Evolutionary conservation across 164 flowering plant genomes (phyloP).

Genomic region (Houttuynia cordata): DNA sequence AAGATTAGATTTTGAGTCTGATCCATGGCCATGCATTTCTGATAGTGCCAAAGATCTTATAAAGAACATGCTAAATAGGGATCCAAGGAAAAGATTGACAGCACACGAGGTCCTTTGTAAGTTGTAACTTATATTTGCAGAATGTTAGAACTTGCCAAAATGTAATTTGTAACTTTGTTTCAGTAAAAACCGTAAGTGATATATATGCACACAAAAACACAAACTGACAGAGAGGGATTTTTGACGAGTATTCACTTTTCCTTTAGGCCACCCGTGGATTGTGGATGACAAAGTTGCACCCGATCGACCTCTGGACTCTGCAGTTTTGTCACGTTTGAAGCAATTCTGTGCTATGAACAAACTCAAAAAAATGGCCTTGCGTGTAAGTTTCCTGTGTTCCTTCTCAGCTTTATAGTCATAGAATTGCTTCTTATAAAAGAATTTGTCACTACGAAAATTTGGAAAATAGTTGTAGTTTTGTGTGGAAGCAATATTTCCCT

Average conservation of each 20-base stretch:
- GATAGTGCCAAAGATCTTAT: slow-evolving; percentile 80
- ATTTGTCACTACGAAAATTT: too few relatives aligned
- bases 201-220: too few relatives aligned
- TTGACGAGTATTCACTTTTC: slow-evolving; percentile 2
- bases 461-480: too few relatives aligned
- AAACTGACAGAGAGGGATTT: background rate
- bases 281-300: slow-evolving; percentile 78
- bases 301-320: slow-evolving; percentile 77
- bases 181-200: too few relatives aligned
- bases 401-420: too few relatives aligned
- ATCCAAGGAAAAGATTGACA: slow-evolving; percentile 53
- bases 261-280: slow-evolving; percentile 85
- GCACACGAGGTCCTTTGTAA: slow-evolving; percentile 85
- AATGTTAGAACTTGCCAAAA: background rate
- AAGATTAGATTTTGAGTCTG: slow-evolving; percentile 65
- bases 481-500: too few relatives aligned
- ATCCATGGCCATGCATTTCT: slow-evolving; percentile 88
- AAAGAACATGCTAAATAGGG: slow-evolving; percentile 62
- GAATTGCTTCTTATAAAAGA: too few relatives aligned
- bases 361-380: slow-evolving; percentile 86
- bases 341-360: slow-evolving; percentile 83
- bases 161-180: background rate
- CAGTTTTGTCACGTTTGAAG: slow-evolving; percentile 71
- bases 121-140: slow-evolving; percentile 15
- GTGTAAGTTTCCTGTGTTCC: slow-evolving; percentile 21